Evolutionary conservation across 805 yeast genomes (phyloP).

Genomic region (Candida easanensis): DNA sequence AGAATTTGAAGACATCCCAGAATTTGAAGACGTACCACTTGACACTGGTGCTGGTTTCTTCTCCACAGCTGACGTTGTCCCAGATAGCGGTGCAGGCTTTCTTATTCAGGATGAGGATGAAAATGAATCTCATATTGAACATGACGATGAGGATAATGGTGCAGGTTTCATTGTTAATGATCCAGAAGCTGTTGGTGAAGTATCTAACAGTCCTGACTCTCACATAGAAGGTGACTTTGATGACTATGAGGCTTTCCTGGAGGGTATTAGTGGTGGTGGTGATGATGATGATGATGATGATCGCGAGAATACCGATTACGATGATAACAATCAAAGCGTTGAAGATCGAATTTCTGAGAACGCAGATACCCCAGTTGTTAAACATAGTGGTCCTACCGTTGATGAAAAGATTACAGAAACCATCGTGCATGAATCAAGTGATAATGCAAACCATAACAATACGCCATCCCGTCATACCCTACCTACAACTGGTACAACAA

Average conservation of each 20-base stretch:
- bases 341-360: conserved; percentile 23
- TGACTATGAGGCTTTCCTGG: conserved; percentile 26
- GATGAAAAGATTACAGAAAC: no score
- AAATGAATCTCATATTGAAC: background rate
- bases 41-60: background rate
- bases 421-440: no score
- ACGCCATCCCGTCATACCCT: no score
- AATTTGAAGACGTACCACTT: background rate
- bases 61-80: background rate
- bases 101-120: conserved; percentile 13
- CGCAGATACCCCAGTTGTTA: background rate
- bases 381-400: no score
- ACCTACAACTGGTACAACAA: no score
- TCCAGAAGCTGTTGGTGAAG: conserved; percentile 9
- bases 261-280: conserved; percentile 12
- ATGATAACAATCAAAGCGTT: conserved; percentile 27
- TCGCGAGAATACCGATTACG: conserved; percentile 14
- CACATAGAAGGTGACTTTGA: conserved; percentile 15
- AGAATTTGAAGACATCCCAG: no score
- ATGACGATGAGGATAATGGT: conserved; percentile 1
- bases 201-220: background rate
- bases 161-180: conserved; percentile 7
- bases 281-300: conserved; percentile 11
- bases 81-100: conserved; percentile 28
- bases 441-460: no score